Evolutionary conservation across 371 early-diverging fungal genomes (phyloP).

Genomic region (Catenaria anguillulae): DNA sequence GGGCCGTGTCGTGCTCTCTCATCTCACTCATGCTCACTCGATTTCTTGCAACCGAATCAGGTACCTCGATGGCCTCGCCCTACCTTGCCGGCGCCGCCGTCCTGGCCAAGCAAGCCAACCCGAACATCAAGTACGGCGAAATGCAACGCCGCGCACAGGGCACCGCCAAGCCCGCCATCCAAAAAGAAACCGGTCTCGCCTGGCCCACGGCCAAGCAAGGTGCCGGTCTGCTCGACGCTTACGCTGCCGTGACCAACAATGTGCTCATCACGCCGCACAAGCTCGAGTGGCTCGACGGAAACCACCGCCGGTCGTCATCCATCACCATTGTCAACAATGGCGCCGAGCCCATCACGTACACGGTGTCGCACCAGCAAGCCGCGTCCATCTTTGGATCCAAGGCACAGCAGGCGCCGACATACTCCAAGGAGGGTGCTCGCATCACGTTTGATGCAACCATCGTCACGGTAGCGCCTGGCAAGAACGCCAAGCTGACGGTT

Average conservation of each 20-base stretch:
- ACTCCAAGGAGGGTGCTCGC: neutral
- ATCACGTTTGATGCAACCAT: neutral
- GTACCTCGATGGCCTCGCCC: too few relatives aligned
- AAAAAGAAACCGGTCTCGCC: slow-evolving; percentile 8
- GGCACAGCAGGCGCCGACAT: neutral
- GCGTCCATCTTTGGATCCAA: neutral
- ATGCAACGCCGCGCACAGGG: neutral
- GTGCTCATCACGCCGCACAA: neutral
- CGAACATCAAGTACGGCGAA: neutral
- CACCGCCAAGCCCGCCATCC: neutral
- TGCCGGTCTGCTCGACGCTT: slow-evolving; percentile 30
- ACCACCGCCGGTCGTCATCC: neutral
- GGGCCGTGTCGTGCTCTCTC: neutral
- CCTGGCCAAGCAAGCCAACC: neutral
- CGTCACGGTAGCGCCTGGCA: neutral
- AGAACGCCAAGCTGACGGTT: neutral
- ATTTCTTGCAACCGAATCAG: too few relatives aligned
- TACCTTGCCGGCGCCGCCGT: neutral
- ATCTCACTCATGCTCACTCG: too few relatives aligned
- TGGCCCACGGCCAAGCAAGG: slow-evolving; percentile 30
- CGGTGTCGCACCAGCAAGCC: neutral
- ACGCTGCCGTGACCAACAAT: neutral
- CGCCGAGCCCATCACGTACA: neutral
- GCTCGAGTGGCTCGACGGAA: neutral
- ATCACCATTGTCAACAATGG: neutral